phyloP scores from a whole-genome alignment of 768 basidiomycete species.

The Suillus cothurnatus region DNA sequence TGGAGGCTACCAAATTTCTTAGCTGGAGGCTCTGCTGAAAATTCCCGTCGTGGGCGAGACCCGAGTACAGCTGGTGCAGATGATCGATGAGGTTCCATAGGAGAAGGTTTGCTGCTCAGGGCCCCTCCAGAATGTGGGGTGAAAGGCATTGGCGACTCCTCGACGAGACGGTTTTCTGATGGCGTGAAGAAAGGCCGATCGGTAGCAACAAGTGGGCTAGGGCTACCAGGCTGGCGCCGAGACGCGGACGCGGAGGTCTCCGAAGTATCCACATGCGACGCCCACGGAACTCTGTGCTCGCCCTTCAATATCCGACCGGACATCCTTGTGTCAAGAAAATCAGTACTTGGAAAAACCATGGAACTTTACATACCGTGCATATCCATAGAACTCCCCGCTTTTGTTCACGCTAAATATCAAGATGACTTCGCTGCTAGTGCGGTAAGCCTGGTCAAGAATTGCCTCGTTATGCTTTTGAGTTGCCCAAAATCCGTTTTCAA shows the following conservation, averaged over 20 bases:
- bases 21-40: conserved; percentile 30
- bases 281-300: conserved; percentile 59
- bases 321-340: conserved; percentile 54
- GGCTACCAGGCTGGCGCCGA: conserved; percentile 17
- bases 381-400: conserved; percentile 93
- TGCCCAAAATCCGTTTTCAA: conserved; percentile 81
- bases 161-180: conserved; percentile 40
- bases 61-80: conserved; percentile 60
- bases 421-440: conserved; percentile 87
- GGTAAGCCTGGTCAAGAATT: conserved; percentile 88
- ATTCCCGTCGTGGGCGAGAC: conserved; percentile 31
- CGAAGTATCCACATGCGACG: conserved; percentile 42
- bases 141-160: conserved; percentile 45
- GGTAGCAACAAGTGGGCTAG: conserved; percentile 3
- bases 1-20: conserved; percentile 41
- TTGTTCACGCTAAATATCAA: conserved; percentile 94
- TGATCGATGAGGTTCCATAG: conserved; percentile 13
- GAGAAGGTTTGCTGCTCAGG: background rate
- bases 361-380: conserved; percentile 63
- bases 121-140: conserved; percentile 11
- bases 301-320: conserved; percentile 58
- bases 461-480: conserved; percentile 93
- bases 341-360: conserved; percentile 5
- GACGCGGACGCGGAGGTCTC: conserved; percentile 33
- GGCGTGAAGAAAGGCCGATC: conserved; percentile 36